phyloP scores from a whole-genome alignment of 2,329 filamentous ascomycete genomes.

The Colletotrichum tropicale region DNA sequence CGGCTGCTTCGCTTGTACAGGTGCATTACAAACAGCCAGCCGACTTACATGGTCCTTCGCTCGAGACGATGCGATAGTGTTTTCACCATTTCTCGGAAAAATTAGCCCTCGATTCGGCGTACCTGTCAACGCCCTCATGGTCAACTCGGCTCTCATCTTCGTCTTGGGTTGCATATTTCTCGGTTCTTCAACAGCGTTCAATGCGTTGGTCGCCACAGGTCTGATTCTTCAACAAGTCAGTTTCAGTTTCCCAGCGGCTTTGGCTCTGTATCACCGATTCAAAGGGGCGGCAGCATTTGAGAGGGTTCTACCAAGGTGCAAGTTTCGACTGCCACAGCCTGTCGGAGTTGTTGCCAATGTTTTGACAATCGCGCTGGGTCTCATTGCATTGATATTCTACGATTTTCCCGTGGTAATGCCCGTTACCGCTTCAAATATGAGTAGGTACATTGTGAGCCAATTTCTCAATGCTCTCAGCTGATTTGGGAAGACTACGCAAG shows the following conservation, averaged over 20 bases:
- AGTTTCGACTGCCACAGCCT: not conserved
- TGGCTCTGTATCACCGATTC: not conserved
- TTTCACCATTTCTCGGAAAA: not conserved
- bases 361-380: not conserved
- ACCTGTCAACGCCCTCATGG: constrained; percentile 1
- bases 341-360: not conserved
- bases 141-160: not conserved
- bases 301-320: not conserved
- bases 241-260: not conserved
- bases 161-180: constrained; percentile 6
- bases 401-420: constrained; percentile 7
- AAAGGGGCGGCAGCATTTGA: not conserved
- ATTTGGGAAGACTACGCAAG: not conserved
- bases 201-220: constrained; percentile 5
- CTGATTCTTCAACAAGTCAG: constrained; percentile 16
- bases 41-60: constrained; percentile 15
- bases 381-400: not conserved
- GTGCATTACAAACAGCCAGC: constrained; percentile 7
- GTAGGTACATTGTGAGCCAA: not conserved
- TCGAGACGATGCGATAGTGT: constrained; percentile 6
- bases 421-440: constrained; percentile 1
- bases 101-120: not conserved
- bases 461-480: not conserved
- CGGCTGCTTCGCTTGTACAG: constrained; percentile 12
- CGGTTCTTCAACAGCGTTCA: constrained; percentile 5